Percentiles rank a stretch among this genome's conserved stretches.
These are phyloP conservation scores for Emydomyces testavorans DNA, from an alignment of 2,329 filamentous ascomycete species.

Conservation along the genomic window DNA sequence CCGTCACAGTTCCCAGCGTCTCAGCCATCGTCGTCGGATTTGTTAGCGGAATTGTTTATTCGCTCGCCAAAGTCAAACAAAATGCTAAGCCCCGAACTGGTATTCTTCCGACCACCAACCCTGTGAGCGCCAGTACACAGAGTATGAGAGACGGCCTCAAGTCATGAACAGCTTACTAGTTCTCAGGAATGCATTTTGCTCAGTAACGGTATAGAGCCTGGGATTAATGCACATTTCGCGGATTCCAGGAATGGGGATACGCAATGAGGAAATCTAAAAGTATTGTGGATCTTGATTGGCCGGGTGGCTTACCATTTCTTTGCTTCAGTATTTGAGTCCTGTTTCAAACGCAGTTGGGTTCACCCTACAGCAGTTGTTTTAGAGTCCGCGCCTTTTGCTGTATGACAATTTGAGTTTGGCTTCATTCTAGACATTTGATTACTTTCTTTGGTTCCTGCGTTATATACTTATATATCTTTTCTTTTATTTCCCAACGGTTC, in stretches of 20 bases:
- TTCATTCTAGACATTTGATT: constrained; percentile 3
- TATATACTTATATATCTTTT: not conserved
- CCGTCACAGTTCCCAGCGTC: constrained; percentile 82
- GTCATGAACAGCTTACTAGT: constrained; percentile 37
- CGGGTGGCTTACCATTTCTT: not conserved
- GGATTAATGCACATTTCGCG: not conserved
- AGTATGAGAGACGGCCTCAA: constrained; percentile 81
- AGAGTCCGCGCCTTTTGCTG: not conserved
- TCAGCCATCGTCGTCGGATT: constrained; percentile 87
- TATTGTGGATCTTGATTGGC: not conserved
- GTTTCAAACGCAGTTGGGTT: not conserved
- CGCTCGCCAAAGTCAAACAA: constrained; percentile 76
- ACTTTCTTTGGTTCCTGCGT: not conserved
- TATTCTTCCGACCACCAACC: constrained; percentile 55
- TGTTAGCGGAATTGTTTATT: constrained; percentile 81
- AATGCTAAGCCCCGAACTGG: constrained; percentile 53
- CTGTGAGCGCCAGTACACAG: constrained; percentile 80
- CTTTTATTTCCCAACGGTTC: not conserved
- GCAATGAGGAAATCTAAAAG: not conserved
- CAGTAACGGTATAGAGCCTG: not conserved
- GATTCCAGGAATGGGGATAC: not conserved
- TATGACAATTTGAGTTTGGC: not conserved
- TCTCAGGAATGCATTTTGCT: not conserved
- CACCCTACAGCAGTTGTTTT: not conserved
- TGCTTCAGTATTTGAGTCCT: not conserved